phyloP scores from a whole-genome alignment of 1,284 basidiomycete species.

The Pulveroboletus ridleyi region DNA sequence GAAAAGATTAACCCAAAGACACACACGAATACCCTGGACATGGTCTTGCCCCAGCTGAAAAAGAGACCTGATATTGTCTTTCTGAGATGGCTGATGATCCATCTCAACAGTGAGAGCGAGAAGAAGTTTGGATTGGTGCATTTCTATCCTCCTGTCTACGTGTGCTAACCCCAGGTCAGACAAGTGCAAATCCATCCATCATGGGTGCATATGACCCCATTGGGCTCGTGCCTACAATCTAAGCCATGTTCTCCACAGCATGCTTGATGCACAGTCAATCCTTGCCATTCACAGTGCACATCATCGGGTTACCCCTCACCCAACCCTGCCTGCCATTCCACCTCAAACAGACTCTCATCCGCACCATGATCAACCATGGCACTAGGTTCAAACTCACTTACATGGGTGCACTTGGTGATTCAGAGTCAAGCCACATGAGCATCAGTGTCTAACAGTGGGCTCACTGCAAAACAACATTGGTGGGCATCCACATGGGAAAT shows the following conservation, averaged over 20 bases:
- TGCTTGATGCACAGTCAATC: slow-evolving; percentile 55
- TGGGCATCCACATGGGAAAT: slow-evolving; percentile 83
- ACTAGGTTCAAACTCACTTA: slow-evolving; percentile 86
- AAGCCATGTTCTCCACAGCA: slow-evolving; percentile 75
- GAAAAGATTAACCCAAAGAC: slow-evolving; percentile 72
- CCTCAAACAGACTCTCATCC: too few species aligned
- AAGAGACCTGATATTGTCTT: too few species aligned
- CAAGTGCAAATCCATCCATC: slow-evolving; percentile 37
- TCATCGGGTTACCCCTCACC: too few species aligned
- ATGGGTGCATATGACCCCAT: slow-evolving; percentile 67
- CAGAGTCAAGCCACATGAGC: slow-evolving; percentile 49
- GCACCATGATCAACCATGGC: slow-evolving; percentile 79
- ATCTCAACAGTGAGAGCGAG: too few species aligned
- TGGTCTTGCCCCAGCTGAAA: too few species aligned
- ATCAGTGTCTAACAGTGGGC: slow-evolving; percentile 59
- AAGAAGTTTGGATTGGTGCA: too few species aligned
- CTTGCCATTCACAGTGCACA: too few species aligned
- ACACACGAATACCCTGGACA: slow-evolving; percentile 43
- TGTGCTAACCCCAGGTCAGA: slow-evolving; percentile 38
- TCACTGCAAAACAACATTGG: slow-evolving; percentile 76
- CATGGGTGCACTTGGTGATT: slow-evolving; percentile 72
- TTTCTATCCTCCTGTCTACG: too few species aligned
- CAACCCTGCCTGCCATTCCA: too few species aligned
- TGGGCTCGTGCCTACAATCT: slow-evolving; percentile 68
- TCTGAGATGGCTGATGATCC: too few species aligned